These are phyloP conservation scores for Talaromyces islandicus DNA, from an alignment of 2,329 filamentous ascomycete species.

Conservation along the genomic window DNA sequence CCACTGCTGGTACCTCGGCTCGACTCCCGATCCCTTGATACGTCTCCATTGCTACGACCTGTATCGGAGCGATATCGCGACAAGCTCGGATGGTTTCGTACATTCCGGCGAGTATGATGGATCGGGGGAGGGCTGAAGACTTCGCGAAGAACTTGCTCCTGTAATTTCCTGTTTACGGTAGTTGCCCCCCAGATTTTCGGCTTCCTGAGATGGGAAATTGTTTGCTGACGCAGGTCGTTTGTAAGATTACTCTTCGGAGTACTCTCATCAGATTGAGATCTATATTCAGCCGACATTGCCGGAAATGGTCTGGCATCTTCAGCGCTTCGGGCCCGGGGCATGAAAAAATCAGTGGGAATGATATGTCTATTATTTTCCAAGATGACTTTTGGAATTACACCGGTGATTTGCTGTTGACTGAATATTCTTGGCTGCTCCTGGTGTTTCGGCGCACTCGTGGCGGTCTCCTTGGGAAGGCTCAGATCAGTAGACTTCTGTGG, in stretches of 20 bases:
- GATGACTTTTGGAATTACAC: conserved; percentile 78
- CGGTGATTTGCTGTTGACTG: conserved; percentile 70
- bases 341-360: conserved; percentile 75
- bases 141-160: conserved; percentile 88
- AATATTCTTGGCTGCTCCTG: conserved; percentile 47
- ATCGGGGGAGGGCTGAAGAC: conserved; percentile 82
- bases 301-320: conserved; percentile 21
- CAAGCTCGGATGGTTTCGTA: conserved; percentile 58
- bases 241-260: conserved; percentile 10
- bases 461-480: conserved; percentile 1
- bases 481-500: conserved; percentile 14
- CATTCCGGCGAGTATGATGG: conserved; percentile 68
- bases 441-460: conserved; percentile 3
- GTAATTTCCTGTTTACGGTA: conserved; percentile 77
- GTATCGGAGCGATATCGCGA: conserved; percentile 41
- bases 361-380: conserved; percentile 94
- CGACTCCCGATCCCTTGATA: conserved; percentile 27
- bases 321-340: conserved; percentile 42
- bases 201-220: conserved; percentile 37
- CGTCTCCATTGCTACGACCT: conserved; percentile 25
- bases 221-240: conserved; percentile 14
- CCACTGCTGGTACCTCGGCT: conserved; percentile 16
- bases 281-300: conserved; percentile 16
- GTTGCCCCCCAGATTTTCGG: conserved; percentile 76
- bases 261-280: conserved; percentile 11